Conservation (phyloP, 129 eudicot genomes). For the Gnaphalium uliginosum region DNA sequence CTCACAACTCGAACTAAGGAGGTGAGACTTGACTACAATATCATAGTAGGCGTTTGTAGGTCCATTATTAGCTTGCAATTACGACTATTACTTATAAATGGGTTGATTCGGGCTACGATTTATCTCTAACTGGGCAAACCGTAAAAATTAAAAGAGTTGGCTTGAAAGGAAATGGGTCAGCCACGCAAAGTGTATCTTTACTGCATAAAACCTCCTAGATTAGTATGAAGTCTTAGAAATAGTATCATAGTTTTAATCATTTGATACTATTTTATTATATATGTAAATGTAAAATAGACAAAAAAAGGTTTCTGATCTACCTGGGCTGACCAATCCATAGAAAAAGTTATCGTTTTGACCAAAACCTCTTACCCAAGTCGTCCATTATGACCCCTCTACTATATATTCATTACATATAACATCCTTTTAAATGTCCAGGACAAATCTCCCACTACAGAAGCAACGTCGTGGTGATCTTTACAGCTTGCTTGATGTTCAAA, state of each 20-base stretch:
- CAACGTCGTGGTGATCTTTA: conserved; percentile 96
- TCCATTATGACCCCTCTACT: neutral
- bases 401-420: neutral
- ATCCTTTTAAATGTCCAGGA: conserved; percentile 44
- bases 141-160: neutral
- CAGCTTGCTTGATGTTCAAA: conserved; percentile 80
- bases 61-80: neutral
- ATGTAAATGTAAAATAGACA: too few relatives aligned
- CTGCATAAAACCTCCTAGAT: neutral
- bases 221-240: neutral
- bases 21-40: conserved; percentile 44
- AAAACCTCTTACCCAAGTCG: neutral
- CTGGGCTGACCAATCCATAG: neutral
- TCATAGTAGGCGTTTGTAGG: neutral
- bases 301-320: neutral
- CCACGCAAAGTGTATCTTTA: neutral
- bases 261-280: neutral
- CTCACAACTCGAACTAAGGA: conserved; percentile 71
- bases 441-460: conserved; percentile 85
- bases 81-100: neutral
- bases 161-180: neutral
- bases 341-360: neutral
- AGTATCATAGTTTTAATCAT: neutral
- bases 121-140: neutral
- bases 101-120: neutral